Evolutionary conservation across 345 rosid species (phyloP).

Genomic region (Melaleuca quinquenervia): DNA sequence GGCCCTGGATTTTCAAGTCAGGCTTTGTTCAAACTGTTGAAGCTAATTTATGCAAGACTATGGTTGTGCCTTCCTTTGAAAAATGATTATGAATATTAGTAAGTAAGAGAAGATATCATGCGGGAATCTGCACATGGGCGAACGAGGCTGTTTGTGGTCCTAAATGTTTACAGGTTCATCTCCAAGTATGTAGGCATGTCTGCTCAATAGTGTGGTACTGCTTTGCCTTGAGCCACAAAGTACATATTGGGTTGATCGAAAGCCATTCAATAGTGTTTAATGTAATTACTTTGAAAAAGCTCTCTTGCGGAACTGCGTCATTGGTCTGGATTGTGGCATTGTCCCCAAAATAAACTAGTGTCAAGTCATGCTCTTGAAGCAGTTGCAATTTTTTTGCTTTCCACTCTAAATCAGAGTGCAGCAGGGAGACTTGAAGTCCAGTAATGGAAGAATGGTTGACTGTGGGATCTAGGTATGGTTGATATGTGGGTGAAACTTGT

Average conservation of each 20-base stretch:
- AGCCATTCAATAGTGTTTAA: background rate
- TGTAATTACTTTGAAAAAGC: background rate
- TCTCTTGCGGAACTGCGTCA: background rate
- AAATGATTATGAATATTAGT: background rate
- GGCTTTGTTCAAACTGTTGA: background rate
- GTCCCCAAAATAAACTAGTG: background rate
- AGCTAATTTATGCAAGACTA: background rate
- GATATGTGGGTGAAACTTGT: background rate
- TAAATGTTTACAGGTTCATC: background rate
- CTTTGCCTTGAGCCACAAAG: background rate
- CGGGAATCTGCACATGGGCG: background rate
- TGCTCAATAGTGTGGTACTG: background rate
- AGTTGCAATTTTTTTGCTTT: background rate
- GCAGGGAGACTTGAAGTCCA: background rate
- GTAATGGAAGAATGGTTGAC: background rate
- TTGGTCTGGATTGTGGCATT: background rate
- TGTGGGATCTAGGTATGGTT: background rate
- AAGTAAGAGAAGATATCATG: background rate
- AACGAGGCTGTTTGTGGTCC: background rate
- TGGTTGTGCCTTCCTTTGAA: background rate
- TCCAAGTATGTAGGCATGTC: background rate
- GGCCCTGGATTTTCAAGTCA: background rate
- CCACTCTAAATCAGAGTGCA: background rate
- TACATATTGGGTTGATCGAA: background rate
- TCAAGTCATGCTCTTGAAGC: background rate